Conservation (phyloP, 805 yeast species). For the Lachancea cidri region DNA sequence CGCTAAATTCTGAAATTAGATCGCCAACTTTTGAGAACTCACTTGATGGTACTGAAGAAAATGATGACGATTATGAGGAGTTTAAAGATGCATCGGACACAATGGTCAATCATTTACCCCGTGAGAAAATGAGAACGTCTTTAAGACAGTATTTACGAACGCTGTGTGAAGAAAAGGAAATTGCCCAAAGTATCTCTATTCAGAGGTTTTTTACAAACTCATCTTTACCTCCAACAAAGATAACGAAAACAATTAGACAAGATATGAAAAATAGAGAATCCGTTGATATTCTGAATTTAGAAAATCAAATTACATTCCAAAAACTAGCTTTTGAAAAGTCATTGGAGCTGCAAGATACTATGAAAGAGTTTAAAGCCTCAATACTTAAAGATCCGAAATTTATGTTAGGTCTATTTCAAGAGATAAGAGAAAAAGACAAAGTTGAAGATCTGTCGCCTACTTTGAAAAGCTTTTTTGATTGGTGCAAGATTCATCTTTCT, state of each 20-base stretch:
- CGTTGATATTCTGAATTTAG: constrained; percentile 56
- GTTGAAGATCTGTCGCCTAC: constrained; percentile 61
- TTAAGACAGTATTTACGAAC: constrained; percentile 65
- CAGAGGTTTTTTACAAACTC: constrained; percentile 42
- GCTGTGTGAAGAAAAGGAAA: constrained; percentile 48
- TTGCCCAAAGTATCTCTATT: constrained; percentile 48
- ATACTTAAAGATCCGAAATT: constrained; percentile 50
- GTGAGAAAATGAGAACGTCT: constrained; percentile 75
- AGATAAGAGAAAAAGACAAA: constrained; percentile 50
- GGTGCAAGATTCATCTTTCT: constrained; percentile 80
- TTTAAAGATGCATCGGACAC: constrained; percentile 23
- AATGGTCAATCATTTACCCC: constrained; percentile 37
- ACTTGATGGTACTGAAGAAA: constrained; percentile 10
- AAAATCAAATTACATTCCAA: constrained; percentile 69
- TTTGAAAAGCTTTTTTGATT: constrained; percentile 64
- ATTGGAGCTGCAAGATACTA: constrained; percentile 46
- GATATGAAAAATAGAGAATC: constrained; percentile 58
- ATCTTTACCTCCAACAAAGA: constrained; percentile 34
- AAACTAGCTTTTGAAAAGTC: constrained; percentile 59
- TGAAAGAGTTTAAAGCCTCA: constrained; percentile 54
- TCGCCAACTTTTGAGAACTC: constrained; percentile 1
- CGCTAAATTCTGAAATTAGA: not conserved
- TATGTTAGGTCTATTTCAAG: constrained; percentile 55
- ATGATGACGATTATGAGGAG: constrained; percentile 15
- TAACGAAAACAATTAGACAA: constrained; percentile 36